Evolutionary conservation across 2,329 filamentous ascomycete species (phyloP).

Genomic region (Rasamsonia emersonii): DNA sequence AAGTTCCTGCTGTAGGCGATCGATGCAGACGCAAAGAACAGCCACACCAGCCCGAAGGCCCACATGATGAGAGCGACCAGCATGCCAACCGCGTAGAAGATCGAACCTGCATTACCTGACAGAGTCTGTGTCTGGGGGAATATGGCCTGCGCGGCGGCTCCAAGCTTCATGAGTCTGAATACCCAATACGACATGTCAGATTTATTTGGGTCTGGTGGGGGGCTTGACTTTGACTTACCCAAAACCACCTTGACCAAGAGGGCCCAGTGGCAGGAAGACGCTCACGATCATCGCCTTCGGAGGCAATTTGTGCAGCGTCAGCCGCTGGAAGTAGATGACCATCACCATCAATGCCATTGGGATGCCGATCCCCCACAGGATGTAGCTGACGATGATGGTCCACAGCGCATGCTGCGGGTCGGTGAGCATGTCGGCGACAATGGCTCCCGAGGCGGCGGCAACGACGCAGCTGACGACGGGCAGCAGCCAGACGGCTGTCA

Average conservation of each 20-base stretch:
- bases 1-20: slow-evolving; percentile 32
- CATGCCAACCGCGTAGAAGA: slow-evolving; percentile 28
- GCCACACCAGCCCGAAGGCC: slow-evolving; percentile 32
- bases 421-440: slow-evolving; percentile 52
- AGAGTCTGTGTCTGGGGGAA: slow-evolving; percentile 28
- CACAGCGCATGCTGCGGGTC: slow-evolving; percentile 49
- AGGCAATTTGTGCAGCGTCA: slow-evolving; percentile 60
- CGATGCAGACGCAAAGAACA: slow-evolving; percentile 30
- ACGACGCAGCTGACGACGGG: slow-evolving; percentile 62
- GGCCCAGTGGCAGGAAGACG: slow-evolving; percentile 59
- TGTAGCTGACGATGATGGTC: slow-evolving; percentile 57
- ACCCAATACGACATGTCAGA: neutral
- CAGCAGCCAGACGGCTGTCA: slow-evolving; percentile 59
- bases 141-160: slow-evolving; percentile 36
- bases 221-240: too few relatives aligned
- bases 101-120: slow-evolving; percentile 20
- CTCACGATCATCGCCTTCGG: slow-evolving; percentile 60
- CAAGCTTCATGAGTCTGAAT: slow-evolving; percentile 41
- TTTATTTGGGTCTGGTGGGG: too few relatives aligned
- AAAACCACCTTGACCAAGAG: slow-evolving; percentile 58
- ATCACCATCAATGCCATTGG: slow-evolving; percentile 56
- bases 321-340: slow-evolving; percentile 60
- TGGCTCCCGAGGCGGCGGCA: slow-evolving; percentile 54
- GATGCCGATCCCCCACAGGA: slow-evolving; percentile 61
- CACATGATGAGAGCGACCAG: slow-evolving; percentile 30